A percentile compares a stretch with the other conserved stretches of the same genome.
Conservation (phyloP, 179 eudicot species). For the Spergularia azorica region DNA sequence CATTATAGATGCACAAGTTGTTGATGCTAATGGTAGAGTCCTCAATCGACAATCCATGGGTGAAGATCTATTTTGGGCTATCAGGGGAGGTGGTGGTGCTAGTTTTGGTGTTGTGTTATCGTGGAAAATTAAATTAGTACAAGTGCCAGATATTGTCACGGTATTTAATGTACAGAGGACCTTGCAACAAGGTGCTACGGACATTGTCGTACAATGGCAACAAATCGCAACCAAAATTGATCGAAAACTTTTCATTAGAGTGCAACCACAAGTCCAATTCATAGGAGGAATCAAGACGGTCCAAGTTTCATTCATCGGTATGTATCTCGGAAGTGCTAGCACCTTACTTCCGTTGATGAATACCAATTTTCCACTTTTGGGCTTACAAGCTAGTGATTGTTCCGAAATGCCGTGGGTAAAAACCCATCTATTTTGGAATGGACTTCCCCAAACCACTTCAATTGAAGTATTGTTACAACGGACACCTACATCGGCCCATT, state of each 20-base stretch:
- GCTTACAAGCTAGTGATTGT: constrained; percentile 25
- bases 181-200: constrained; percentile 28
- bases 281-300: constrained; percentile 23
- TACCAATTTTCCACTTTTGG: constrained; percentile 25
- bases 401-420: constrained; percentile 28
- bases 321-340: constrained; percentile 16
- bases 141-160: constrained; percentile 30
- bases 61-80: constrained; percentile 41
- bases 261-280: constrained; percentile 10
- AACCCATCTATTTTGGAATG: constrained; percentile 24
- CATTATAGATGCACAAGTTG: constrained; percentile 39
- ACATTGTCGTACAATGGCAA: constrained; percentile 38
- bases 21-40: constrained; percentile 28
- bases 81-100: constrained; percentile 43
- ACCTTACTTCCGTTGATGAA: constrained; percentile 19
- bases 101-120: constrained; percentile 40
- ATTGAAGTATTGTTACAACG: constrained; percentile 24
- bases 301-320: constrained; percentile 25
- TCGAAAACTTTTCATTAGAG: constrained; percentile 27
- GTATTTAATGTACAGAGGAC: constrained; percentile 26
- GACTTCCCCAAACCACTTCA: not conserved
- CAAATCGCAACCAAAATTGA: constrained; percentile 20
- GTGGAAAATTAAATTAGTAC: constrained; percentile 37
- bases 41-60: constrained; percentile 31
- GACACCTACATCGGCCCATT: not conserved